Percentiles rank a stretch among this genome's conserved stretches.
phyloP scores from a whole-genome alignment of 2,329 filamentous ascomycete genomes.

The Rhytidhysteron rufulum region DNA sequence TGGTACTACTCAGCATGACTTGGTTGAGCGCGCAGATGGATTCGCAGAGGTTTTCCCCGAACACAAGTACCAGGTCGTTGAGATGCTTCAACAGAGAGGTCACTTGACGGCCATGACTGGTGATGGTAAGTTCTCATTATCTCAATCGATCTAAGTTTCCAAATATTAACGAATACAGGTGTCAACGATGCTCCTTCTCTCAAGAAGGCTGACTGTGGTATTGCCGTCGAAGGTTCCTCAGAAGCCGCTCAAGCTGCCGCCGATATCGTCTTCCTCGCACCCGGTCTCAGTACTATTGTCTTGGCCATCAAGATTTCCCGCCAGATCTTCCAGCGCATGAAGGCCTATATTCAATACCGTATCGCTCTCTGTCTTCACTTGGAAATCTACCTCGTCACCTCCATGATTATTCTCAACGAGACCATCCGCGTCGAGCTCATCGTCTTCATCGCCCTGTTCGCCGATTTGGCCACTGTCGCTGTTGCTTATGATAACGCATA shows the following conservation, averaged over 20 bases:
- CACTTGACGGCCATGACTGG: constrained; percentile 73
- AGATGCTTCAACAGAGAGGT: constrained; percentile 71
- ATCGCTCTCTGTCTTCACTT: constrained; percentile 71
- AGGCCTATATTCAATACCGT: constrained; percentile 73
- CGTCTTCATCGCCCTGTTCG: constrained; percentile 76
- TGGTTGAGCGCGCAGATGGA: constrained; percentile 70
- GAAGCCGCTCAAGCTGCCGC: constrained; percentile 70
- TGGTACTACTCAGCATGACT: constrained; percentile 69
- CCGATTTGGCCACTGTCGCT: constrained; percentile 74
- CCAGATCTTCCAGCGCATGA: constrained; percentile 76
- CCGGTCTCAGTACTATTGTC: constrained; percentile 68
- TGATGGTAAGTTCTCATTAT: constrained; percentile 49
- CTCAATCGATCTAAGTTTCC: background rate
- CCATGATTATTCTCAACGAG: constrained; percentile 78
- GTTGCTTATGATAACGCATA: constrained; percentile 77
- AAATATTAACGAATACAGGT: constrained; percentile 29
- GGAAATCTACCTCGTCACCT: constrained; percentile 72
- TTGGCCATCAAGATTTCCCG: constrained; percentile 70
- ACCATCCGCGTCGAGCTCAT: constrained; percentile 69
- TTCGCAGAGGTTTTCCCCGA: constrained; percentile 73
- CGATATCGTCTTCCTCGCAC: constrained; percentile 72
- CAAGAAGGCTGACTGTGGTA: constrained; percentile 72
- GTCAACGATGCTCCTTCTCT: constrained; percentile 71
- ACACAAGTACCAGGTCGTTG: constrained; percentile 73
- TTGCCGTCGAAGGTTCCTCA: constrained; percentile 67